These are phyloP conservation scores for Melampsora larici-populina DNA, from an alignment of 1,284 basidiomycete genomes.

Conservation along the genomic window DNA sequence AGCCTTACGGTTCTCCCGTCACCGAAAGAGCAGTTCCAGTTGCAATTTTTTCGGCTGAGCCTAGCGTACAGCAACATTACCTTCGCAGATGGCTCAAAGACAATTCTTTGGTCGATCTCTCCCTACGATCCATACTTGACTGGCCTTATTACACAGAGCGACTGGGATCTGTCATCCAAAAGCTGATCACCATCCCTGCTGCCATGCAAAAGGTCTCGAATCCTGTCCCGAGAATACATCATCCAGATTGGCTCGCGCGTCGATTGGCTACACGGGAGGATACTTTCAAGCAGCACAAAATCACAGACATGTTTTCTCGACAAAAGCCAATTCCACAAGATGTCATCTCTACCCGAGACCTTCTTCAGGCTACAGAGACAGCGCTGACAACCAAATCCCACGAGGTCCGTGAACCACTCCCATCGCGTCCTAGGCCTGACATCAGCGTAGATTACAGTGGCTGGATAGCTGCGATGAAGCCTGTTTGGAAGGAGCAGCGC, in stretches of 20 bases:
- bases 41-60: too few species aligned
- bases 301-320: constrained; percentile 86
- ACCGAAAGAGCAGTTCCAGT: constrained; percentile 96
- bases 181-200: constrained; percentile 97
- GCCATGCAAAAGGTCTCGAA: constrained; percentile 97
- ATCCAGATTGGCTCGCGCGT: constrained; percentile 95
- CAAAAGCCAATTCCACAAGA: constrained; percentile 50
- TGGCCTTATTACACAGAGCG: constrained; percentile 99
- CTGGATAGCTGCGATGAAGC: constrained; percentile 76
- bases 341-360: constrained; percentile 33
- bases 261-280: constrained; percentile 84
- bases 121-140: constrained; percentile 89
- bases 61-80: constrained; percentile 80
- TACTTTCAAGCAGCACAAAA: constrained; percentile 96
- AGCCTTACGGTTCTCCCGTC: constrained; percentile 88
- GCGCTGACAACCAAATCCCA: constrained; percentile 50
- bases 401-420: constrained; percentile 49
- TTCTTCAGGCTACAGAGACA: constrained; percentile 49
- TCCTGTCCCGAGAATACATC: constrained; percentile 89
- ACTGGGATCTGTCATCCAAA: constrained; percentile 95
- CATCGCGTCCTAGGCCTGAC: constrained; percentile 47
- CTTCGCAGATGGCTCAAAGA: constrained; percentile 97
- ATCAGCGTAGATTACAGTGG: constrained; percentile 64
- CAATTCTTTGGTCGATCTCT: constrained; percentile 79
- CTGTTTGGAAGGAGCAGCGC: constrained; percentile 70